Evolutionary conservation across 345 rosid species (phyloP).

Genomic region (Salix brachista): DNA sequence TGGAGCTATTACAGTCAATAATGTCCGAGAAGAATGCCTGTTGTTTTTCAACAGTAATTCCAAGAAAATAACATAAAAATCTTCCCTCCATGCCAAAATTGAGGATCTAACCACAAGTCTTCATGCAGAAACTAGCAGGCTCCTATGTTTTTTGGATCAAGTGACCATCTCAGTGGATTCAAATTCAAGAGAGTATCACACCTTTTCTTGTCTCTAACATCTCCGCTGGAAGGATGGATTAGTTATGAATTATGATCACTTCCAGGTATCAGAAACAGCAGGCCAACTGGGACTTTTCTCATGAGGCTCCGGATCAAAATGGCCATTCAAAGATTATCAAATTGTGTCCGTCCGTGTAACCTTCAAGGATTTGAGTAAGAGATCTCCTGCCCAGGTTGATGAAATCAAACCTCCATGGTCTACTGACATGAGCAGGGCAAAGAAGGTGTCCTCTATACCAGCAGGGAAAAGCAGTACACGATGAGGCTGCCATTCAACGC

Average conservation of each 20-base stretch:
- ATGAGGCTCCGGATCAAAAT: slow-evolving; percentile 56
- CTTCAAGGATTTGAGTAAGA: slow-evolving; percentile 45
- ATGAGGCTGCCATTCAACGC: too few species aligned
- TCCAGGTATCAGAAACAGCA: slow-evolving; percentile 58
- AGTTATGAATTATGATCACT: slow-evolving; percentile 34
- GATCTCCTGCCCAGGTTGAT: slow-evolving; percentile 64
- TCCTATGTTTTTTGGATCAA: background rate
- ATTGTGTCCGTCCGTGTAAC: slow-evolving; percentile 61
- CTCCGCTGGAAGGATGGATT: slow-evolving; percentile 47
- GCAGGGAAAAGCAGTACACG: too few species aligned
- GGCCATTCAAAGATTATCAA: slow-evolving; percentile 65
- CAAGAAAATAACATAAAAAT: background rate
- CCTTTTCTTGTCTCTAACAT: slow-evolving; percentile 40
- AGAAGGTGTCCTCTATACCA: too few species aligned
- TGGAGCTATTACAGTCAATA: background rate
- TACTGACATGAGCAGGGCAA: too few species aligned
- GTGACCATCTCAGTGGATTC: slow-evolving; percentile 49
- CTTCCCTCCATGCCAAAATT: background rate
- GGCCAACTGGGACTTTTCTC: slow-evolving; percentile 50
- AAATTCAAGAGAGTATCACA: slow-evolving; percentile 21
- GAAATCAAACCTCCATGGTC: slow-evolving; percentile 37
- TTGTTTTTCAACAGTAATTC: background rate
- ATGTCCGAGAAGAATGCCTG: background rate
- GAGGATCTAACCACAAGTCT: background rate
- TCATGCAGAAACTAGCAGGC: background rate